phyloP scores from a whole-genome alignment of 2,329 filamentous ascomycete genomes.

The Pseudogymnoascus sp. region DNA sequence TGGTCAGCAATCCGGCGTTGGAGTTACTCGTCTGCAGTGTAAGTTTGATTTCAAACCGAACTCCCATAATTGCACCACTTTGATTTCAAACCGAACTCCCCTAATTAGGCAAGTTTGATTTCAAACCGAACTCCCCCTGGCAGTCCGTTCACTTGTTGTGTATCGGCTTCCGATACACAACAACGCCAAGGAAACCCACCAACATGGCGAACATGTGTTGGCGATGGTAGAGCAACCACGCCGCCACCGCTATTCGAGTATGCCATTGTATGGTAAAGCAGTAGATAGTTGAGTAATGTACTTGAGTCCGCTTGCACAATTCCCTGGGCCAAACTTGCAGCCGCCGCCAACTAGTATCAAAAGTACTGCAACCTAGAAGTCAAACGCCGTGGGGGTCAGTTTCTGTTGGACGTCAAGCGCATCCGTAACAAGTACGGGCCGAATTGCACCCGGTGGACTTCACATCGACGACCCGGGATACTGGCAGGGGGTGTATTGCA shows the following conservation, averaged over 20 bases:
- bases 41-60: neutral
- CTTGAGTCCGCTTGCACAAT: slow-evolving; percentile 26
- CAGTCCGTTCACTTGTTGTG: neutral
- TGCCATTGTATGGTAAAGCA: slow-evolving; percentile 33
- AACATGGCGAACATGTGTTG: slow-evolving; percentile 72
- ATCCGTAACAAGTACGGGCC: slow-evolving; percentile 23
- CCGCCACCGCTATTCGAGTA: slow-evolving; percentile 58
- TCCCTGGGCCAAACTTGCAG: slow-evolving; percentile 29
- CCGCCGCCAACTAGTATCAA: slow-evolving; percentile 22
- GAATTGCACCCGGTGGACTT: slow-evolving; percentile 16
- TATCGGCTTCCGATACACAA: slow-evolving; percentile 17
- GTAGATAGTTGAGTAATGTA: slow-evolving; percentile 12
- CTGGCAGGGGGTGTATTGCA: neutral
- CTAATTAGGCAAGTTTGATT: neutral
- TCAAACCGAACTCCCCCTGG: neutral
- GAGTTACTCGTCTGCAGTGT: neutral
- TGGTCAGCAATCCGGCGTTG: neutral
- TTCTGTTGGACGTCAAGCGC: slow-evolving; percentile 13
- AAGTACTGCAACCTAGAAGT: slow-evolving; percentile 19
- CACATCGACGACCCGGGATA: slow-evolving; percentile 24
- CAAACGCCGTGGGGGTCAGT: slow-evolving; percentile 11
- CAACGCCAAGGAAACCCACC: slow-evolving; percentile 43
- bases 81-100: neutral
- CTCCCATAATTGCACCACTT: neutral
- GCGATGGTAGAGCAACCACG: slow-evolving; percentile 78